Evolutionary conservation across 2,329 filamentous ascomycete species (phyloP).

Genomic region (Xylaria sp.): DNA sequence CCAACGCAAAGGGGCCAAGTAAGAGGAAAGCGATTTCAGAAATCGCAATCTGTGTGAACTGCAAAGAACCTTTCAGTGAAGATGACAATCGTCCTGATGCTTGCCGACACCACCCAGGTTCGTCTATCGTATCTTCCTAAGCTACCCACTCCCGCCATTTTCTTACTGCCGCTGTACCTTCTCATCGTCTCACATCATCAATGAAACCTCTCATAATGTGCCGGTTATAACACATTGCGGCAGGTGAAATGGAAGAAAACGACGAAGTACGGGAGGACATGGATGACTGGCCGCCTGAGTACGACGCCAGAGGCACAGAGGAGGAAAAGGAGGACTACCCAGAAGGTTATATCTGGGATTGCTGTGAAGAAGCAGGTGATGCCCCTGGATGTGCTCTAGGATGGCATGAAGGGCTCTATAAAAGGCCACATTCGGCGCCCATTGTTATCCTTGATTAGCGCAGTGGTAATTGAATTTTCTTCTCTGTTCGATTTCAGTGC

Average conservation of each 20-base stretch:
- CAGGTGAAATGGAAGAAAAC: not conserved
- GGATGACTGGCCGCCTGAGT: not conserved
- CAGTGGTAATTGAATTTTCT: not conserved
- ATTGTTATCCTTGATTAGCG: not conserved
- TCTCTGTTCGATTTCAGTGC: no score
- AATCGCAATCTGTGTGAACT: conserved; percentile 15
- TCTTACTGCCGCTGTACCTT: not conserved
- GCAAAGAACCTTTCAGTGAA: conserved; percentile 19
- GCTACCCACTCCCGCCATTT: not conserved
- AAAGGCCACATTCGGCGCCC: not conserved
- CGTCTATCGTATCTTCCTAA: conserved; percentile 11
- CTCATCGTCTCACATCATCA: not conserved
- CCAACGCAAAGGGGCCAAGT: not conserved
- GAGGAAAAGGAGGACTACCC: not conserved
- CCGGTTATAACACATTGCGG: not conserved
- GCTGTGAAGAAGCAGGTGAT: conserved; percentile 5
- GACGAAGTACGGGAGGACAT: conserved; percentile 10
- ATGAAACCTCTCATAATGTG: not conserved
- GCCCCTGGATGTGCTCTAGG: conserved; percentile 4
- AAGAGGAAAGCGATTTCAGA: conserved; percentile 18
- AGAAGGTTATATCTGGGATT: conserved; percentile 19
- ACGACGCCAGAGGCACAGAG: not conserved
- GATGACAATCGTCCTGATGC: conserved; percentile 13
- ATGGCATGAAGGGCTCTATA: not conserved
- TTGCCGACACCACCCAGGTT: conserved; percentile 24